These are phyloP conservation scores for Moelleriella libera DNA, from an alignment of 2,329 filamentous ascomycete species.

Conservation along the genomic window DNA sequence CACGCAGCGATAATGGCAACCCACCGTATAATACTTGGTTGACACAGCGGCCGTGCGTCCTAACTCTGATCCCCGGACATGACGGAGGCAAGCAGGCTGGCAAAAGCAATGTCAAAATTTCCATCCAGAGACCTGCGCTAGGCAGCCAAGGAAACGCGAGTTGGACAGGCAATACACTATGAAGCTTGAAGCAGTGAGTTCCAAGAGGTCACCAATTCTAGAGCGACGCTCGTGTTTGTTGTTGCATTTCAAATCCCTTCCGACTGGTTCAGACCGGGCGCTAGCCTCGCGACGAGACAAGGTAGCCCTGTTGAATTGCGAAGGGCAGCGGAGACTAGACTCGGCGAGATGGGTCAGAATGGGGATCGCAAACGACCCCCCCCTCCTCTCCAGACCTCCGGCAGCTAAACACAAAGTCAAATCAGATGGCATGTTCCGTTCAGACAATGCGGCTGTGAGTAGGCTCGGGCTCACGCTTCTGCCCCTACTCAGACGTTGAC, in stretches of 20 bases:
- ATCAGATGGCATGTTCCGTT: neutral
- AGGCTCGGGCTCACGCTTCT: neutral
- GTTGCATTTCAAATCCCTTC: neutral
- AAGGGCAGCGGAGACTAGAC: slow-evolving; percentile 1
- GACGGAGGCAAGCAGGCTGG: no score
- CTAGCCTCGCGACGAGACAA: slow-evolving; percentile 1
- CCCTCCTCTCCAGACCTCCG: neutral
- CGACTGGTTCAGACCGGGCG: neutral
- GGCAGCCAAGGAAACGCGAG: no score
- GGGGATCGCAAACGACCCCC: neutral
- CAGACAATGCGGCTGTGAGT: neutral
- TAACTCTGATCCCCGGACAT: no score
- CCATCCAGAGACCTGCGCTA: no score
- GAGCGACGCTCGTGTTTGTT: neutral
- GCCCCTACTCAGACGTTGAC: neutral
- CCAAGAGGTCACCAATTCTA: no score
- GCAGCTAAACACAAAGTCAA: neutral
- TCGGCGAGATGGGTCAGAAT: slow-evolving; percentile 1
- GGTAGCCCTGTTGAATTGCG: slow-evolving; percentile 1
- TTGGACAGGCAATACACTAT: no score
- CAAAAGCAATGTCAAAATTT: no score
- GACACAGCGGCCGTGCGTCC: no score
- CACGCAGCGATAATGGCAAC: no score
- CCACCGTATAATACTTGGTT: no score
- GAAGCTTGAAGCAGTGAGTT: no score